Conservation (phyloP, 257 asterid species). For the Ballota nigra region DNA sequence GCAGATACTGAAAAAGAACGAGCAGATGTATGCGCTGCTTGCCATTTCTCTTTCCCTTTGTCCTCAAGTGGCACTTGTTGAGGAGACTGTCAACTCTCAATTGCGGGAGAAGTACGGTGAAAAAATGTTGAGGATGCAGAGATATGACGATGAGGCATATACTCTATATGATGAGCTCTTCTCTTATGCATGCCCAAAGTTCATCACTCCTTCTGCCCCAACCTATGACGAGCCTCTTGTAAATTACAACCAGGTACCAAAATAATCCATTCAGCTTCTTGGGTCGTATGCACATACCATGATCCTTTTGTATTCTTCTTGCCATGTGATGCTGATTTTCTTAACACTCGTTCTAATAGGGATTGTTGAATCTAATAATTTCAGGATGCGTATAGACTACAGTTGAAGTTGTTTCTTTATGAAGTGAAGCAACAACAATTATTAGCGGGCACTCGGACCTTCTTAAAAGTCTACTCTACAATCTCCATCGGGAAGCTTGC, state of each 20-base stretch:
- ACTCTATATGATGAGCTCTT: constrained; percentile 89
- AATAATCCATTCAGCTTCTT: neutral
- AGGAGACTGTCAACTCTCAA: constrained; percentile 83
- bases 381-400: constrained; percentile 91
- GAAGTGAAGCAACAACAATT: constrained; percentile 97
- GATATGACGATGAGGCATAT: constrained; percentile 83
- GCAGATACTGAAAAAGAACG: constrained; percentile 93
- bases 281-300: neutral
- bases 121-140: constrained; percentile 89
- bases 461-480: constrained; percentile 80
- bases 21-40: constrained; percentile 98
- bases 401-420: constrained; percentile 78
- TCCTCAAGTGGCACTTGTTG: constrained; percentile 88
- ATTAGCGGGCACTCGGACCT: constrained; percentile 74
- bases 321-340: neutral
- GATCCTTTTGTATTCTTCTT: neutral
- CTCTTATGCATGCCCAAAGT: constrained; percentile 98
- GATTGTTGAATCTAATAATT: constrained; percentile 30
- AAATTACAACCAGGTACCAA: constrained; percentile 88
- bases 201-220: constrained; percentile 94
- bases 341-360: constrained; percentile 18
- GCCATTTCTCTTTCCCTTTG: constrained; percentile 86
- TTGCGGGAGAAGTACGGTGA: constrained; percentile 90
- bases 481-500: constrained; percentile 85
- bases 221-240: constrained; percentile 97